Conservation (phyloP, 2,329 filamentous ascomycete genomes). For the Phaeosphaeriaceae sp. region DNA sequence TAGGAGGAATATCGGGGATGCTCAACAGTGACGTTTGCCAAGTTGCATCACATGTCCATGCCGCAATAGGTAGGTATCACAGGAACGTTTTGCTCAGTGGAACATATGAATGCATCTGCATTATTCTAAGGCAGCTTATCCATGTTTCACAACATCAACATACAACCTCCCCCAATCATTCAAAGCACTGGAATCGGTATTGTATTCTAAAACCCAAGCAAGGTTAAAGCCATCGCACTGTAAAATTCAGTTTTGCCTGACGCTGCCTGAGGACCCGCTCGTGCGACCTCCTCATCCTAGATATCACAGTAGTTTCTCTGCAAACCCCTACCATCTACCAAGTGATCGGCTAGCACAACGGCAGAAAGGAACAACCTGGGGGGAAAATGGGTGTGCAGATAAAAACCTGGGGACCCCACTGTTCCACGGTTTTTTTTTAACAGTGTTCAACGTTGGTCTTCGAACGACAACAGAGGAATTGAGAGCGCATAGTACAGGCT, state of each 20-base stretch:
- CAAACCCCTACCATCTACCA: conserved; percentile 4
- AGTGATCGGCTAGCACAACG: conserved; percentile 1
- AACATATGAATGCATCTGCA: not conserved
- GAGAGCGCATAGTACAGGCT: not conserved
- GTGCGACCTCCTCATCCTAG: not conserved
- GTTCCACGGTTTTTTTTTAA: not conserved
- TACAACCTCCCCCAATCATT: no score
- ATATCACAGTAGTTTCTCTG: not conserved
- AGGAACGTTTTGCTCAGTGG: not conserved
- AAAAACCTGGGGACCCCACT: conserved; percentile 3
- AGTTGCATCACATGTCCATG: conserved; percentile 1
- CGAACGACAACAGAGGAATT: not conserved
- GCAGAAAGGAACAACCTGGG: no score
- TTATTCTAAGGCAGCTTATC: not conserved
- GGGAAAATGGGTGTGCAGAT: not conserved
- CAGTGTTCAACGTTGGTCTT: not conserved
- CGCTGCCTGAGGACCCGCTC: not conserved
- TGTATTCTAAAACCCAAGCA: not conserved
- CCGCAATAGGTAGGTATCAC: not conserved
- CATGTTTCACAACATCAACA: not conserved
- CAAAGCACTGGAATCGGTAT: not conserved
- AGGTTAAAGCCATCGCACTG: not conserved
- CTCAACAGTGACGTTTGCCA: conserved; percentile 4
- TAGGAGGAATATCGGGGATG: not conserved
- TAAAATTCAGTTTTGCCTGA: not conserved